A percentile compares a stretch with the other conserved stretches of the same genome.
phyloP scores from a whole-genome alignment of 1,284 basidiomycete species.

The Inonotus hispidus region DNA sequence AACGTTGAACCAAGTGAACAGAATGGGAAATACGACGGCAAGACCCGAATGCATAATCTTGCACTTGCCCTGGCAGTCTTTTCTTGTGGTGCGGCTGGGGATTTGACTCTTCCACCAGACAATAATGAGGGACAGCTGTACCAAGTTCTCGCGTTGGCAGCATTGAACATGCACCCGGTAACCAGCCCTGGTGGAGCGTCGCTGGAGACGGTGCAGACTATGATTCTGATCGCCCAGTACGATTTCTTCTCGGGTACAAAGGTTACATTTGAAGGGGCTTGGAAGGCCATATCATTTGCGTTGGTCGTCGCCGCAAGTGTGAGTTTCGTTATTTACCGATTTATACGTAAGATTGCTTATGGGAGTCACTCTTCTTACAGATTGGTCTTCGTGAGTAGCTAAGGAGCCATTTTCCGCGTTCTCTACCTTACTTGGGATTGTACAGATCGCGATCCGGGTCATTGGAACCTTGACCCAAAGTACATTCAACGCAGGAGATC shows the following conservation, averaged over 20 bases:
- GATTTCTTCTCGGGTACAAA: slow-evolving; percentile 47
- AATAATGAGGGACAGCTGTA: slow-evolving; percentile 43
- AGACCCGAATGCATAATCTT: slow-evolving; percentile 35
- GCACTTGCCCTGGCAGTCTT: slow-evolving; percentile 53
- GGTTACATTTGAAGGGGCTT: slow-evolving; percentile 57
- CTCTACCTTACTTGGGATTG: background rate
- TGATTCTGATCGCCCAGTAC: slow-evolving; percentile 64
- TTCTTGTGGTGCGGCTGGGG: slow-evolving; percentile 52
- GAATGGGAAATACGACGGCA: background rate
- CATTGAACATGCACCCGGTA: slow-evolving; percentile 58
- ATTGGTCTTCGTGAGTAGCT: slow-evolving; percentile 54
- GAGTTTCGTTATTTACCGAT: slow-evolving; percentile 25
- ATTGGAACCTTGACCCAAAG: slow-evolving; percentile 23
- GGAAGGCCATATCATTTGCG: slow-evolving; percentile 54
- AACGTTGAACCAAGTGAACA: background rate
- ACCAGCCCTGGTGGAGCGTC: slow-evolving; percentile 55
- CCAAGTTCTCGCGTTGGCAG: slow-evolving; percentile 51
- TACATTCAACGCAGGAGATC: slow-evolving; percentile 23
- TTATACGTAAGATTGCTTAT: slow-evolving; percentile 15
- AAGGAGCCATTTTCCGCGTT: background rate
- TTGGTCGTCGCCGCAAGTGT: slow-evolving; percentile 63
- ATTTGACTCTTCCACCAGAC: slow-evolving; percentile 37
- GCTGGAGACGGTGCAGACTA: slow-evolving; percentile 62
- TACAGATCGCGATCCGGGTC: slow-evolving; percentile 26
- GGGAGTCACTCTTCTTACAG: slow-evolving; percentile 30